phyloP scores from a whole-genome alignment of 345 rosid genomes.

The Jatropha curcas region DNA sequence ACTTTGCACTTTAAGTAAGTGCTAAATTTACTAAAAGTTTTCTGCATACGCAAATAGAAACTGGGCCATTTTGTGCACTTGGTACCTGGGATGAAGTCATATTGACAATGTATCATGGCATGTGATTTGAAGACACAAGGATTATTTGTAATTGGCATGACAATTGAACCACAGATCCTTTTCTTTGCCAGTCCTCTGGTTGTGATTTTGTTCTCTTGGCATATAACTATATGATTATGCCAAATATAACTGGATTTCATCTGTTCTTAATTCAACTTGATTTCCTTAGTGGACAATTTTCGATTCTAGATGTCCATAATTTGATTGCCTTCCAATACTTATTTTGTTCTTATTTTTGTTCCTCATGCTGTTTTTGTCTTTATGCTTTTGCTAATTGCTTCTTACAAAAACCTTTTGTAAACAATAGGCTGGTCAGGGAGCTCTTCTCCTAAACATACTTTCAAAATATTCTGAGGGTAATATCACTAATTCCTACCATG shows the following conservation, averaged over 20 bases:
- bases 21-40: background rate
- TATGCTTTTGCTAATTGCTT: conserved; percentile 20
- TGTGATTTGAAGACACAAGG: background rate
- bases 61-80: background rate
- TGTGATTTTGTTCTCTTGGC: background rate
- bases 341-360: background rate
- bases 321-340: background rate
- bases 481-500: background rate
- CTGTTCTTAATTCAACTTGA: background rate
- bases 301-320: background rate
- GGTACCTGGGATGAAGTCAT: background rate
- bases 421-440: conserved; percentile 93
- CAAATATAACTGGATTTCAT: background rate
- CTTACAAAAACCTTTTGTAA: conserved; percentile 16
- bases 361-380: conserved; percentile 3
- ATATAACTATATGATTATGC: background rate
- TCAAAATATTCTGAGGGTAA: conserved; percentile 92
- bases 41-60: background rate
- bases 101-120: background rate
- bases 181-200: background rate
- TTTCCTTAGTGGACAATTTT: background rate
- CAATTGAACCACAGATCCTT: too few relatives aligned
- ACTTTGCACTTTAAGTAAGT: background rate
- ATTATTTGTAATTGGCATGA: background rate
- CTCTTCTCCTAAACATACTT: conserved; percentile 86